Conservation (phyloP, 257 asterid genomes). For the Apocynum venetum region DNA sequence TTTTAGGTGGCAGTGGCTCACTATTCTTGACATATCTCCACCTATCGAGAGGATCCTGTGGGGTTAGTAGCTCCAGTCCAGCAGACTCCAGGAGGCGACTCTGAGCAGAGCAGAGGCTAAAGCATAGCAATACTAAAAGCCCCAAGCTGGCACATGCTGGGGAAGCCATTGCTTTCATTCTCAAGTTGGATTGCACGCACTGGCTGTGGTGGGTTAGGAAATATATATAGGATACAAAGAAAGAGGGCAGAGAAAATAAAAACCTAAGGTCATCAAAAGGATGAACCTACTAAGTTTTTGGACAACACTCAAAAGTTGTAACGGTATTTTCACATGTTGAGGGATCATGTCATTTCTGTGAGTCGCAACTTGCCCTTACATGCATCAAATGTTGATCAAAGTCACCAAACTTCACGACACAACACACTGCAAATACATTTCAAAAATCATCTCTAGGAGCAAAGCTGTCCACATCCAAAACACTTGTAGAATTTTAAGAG, state of each 20-base stretch:
- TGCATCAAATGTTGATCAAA: background rate
- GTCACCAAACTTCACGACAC: background rate
- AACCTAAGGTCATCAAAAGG: background rate
- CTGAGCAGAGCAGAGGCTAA: constrained; percentile 15
- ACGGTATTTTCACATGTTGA: background rate
- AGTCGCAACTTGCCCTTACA: background rate
- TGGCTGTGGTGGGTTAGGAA: background rate
- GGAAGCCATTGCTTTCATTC: constrained; percentile 15
- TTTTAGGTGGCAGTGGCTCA: background rate
- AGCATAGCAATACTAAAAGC: constrained; percentile 8
- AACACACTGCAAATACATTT: background rate
- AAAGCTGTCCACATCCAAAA: background rate
- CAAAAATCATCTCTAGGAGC: background rate
- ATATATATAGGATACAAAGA: background rate
- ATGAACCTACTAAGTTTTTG: background rate
- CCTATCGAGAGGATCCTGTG: background rate
- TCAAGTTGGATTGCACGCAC: background rate
- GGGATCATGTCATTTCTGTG: constrained; percentile 16
- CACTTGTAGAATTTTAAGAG: background rate
- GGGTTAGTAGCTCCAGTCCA: background rate
- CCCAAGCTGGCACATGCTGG: background rate
- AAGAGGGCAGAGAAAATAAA: background rate
- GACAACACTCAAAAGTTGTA: background rate
- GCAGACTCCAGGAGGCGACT: constrained; percentile 15
- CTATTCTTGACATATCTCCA: background rate